These are phyloP conservation scores for Skeletonema grethae DNA, from an alignment of 108 stramenopile genomes.

Conservation along the genomic window DNA sequence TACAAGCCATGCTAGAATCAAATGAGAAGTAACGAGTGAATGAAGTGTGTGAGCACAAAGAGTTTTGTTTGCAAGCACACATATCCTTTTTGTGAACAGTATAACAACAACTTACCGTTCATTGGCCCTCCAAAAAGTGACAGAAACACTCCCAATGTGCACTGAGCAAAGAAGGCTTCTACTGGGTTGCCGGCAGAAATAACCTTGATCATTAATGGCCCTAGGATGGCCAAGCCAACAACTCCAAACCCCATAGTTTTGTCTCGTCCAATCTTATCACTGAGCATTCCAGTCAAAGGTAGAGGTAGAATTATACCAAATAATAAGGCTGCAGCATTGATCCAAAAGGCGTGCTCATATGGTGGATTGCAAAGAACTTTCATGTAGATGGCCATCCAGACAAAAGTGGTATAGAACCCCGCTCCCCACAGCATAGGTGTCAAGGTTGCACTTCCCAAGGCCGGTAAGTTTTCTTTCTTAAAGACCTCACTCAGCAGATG, in stretches of 20 bases:
- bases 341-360: conserved; percentile 57
- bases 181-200: conserved; percentile 47
- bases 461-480: conserved; percentile 51
- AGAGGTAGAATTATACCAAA: conserved; percentile 56
- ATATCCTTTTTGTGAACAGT: too few species aligned
- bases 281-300: conserved; percentile 58
- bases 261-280: conserved; percentile 58
- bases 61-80: too few species aligned
- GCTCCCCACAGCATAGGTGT: conserved; percentile 72
- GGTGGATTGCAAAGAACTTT: conserved; percentile 61
- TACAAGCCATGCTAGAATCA: conserved; percentile 56
- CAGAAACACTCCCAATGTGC: conserved; percentile 52
- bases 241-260: conserved; percentile 53
- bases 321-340: conserved; percentile 58
- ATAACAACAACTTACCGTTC: background rate
- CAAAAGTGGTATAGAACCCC: conserved; percentile 66
- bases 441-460: conserved; percentile 51
- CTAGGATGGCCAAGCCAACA: conserved; percentile 39
- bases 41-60: too few species aligned
- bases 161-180: conserved; percentile 59
- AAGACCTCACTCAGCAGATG: conserved; percentile 67
- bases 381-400: conserved; percentile 77
- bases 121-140: conserved; percentile 68
- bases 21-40: too few species aligned
- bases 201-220: conserved; percentile 50